Conservation (phyloP, 1,284 basidiomycete genomes). For the Abortiporus biennis region DNA sequence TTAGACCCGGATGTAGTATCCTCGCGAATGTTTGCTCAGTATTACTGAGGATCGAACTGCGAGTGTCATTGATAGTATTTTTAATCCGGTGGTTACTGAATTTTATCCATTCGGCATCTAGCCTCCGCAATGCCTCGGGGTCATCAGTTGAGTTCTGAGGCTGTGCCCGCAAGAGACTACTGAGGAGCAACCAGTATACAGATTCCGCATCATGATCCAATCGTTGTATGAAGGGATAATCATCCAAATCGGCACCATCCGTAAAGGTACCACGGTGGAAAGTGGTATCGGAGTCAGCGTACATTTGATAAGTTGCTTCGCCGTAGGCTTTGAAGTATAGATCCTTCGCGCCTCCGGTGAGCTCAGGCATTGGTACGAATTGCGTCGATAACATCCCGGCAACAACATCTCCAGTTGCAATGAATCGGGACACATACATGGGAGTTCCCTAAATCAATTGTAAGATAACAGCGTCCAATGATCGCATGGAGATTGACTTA, state of each 20-base stretch:
- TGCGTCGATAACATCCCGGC: no score
- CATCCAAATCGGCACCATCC: not conserved
- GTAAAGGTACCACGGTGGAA: constrained; percentile 1
- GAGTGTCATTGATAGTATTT: no score
- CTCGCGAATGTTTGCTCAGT: not conserved
- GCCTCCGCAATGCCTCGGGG: no score
- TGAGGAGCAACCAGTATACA: not conserved
- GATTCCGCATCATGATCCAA: not conserved
- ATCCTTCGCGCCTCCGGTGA: not conserved
- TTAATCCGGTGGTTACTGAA: no score
- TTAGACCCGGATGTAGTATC: not conserved
- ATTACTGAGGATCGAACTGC: no score
- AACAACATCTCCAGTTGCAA: not conserved
- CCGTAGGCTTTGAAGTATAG: not conserved
- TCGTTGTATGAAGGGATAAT: not conserved
- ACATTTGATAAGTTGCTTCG: not conserved
- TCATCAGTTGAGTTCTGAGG: no score
- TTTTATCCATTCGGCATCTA: no score
- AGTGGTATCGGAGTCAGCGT: not conserved
- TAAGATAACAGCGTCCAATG: no score
- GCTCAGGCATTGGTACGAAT: not conserved
- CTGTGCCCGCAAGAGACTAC: not conserved
- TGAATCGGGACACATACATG: not conserved
- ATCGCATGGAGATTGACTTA: no score
- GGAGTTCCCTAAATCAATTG: not conserved